Evolutionary conservation across 192 early-diverging fungal species (phyloP), one percentile per base, ranked within the genome.

Genomic region (Coemansia sp.): DNA sequence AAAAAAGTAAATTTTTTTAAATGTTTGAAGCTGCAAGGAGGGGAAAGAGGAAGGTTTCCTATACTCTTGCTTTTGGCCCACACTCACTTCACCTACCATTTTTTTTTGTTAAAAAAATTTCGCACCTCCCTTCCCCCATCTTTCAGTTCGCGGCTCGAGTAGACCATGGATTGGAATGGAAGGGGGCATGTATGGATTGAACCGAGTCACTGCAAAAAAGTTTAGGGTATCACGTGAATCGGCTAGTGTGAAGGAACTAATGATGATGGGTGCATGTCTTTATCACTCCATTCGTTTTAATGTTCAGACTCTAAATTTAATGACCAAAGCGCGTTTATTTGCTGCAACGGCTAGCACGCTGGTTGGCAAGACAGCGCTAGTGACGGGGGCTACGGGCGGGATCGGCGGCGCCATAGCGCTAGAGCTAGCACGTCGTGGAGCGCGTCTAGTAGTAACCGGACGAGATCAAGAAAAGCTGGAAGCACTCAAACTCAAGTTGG

Each of bases 341-440:
- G 7, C 31, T 33, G 22, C 42, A 27, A 15, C 47, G 27, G 63
- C 24, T n/a, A 8, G 22, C 36, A 57, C 63, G 64, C n/a, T 82
- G 66, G 65, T 46, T 5, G 80, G 80, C 15, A 74, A 59, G 73
- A 75, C 76, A 42, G 80, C 80, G 46, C 44, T 88, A 15, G 77
- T 95, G 24, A 90, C 92, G 20, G 93, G 93, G 0, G 93, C 91
- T 0, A 91, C 89, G 27, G 89, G 93, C 52, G 93, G 93, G 12
- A 94, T 95, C 66, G 93, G 93, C 9, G 69, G 89, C 5, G 87
- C 90, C 15, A 88, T 87, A 67, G 88, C 90, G 6, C 63, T 82
- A 41, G 84, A 88, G 15, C 91, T 93, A 73, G 88, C 90, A 1
- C 29, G 61, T 8, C 80, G 88, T 3, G 90, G 90, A 2, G 87